A percentile compares a stretch with the other conserved stretches of the same genome.
These are phyloP conservation scores for Melastoma malabathricum DNA, from an alignment of 345 rosid species.

Conservation along the genomic window DNA sequence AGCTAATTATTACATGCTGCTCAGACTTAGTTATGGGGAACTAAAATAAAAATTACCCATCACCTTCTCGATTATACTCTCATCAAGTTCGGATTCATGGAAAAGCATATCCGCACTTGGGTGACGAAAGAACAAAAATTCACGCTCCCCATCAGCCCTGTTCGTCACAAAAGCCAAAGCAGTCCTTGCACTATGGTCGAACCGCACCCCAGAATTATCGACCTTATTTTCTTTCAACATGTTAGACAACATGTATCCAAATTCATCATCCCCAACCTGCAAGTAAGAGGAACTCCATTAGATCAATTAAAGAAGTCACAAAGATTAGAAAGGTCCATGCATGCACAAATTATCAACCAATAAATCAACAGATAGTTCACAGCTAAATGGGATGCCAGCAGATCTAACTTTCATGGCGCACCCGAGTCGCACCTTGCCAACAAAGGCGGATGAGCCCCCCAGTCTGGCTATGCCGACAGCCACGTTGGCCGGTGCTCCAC, in stretches of 20 bases:
- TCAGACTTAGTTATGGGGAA: neutral
- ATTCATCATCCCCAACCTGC: slow-evolving; percentile 57
- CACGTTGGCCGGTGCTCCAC: slow-evolving; percentile 99
- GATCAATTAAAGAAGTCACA: too few species aligned
- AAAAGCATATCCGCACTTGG: slow-evolving; percentile 73
- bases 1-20: too few species aligned
- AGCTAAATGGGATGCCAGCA: neutral
- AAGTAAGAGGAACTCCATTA: too few species aligned
- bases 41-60: neutral
- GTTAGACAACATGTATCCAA: slow-evolving; percentile 48
- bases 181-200: slow-evolving; percentile 49
- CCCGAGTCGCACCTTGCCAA: slow-evolving; percentile 65
- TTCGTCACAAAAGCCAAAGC: slow-evolving; percentile 50
- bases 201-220: slow-evolving; percentile 31
- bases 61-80: slow-evolving; percentile 35
- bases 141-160: slow-evolving; percentile 45
- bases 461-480: slow-evolving; percentile 80
- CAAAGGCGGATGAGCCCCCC: slow-evolving; percentile 86
- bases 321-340: too few species aligned
- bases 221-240: slow-evolving; percentile 46
- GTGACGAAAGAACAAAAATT: slow-evolving; percentile 53
- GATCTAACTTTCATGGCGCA: slow-evolving; percentile 2
- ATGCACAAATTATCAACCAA: too few species aligned
- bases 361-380: too few species aligned
- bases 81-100: slow-evolving; percentile 35